phyloP scores from a whole-genome alignment of 495 filamentous ascomycete genomes.

The Mytilinidion resinicola region DNA sequence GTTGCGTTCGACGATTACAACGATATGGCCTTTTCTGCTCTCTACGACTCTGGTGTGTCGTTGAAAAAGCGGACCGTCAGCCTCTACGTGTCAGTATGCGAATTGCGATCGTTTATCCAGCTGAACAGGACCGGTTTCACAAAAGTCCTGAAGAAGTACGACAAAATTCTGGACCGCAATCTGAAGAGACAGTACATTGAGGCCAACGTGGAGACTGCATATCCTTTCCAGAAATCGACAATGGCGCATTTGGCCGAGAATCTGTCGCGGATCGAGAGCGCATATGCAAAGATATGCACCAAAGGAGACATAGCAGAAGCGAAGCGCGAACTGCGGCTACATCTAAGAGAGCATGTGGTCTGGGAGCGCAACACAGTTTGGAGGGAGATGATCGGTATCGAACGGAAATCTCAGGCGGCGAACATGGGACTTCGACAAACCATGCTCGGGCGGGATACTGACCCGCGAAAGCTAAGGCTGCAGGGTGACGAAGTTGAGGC shows the following conservation, averaged over 20 bases:
- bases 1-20: conserved; percentile 63
- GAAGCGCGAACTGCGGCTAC: conserved; percentile 76
- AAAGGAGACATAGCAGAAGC: conserved; percentile 68
- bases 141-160: conserved; percentile 97
- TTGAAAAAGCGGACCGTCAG: conserved; percentile 85
- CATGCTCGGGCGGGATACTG: conserved; percentile 67
- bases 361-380: conserved; percentile 99
- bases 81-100: conserved; percentile 88
- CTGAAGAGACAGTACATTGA: conserved; percentile 71
- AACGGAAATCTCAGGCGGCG: conserved; percentile 90
- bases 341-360: conserved; percentile 93
- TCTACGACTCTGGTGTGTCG: conserved; percentile 77
- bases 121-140: conserved; percentile 93
- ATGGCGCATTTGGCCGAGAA: conserved; percentile 62
- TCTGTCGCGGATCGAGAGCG: conserved; percentile 64
- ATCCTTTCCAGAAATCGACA: conserved; percentile 68
- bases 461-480: conserved; percentile 60
- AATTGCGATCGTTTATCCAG: conserved; percentile 91
- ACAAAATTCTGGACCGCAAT: conserved; percentile 84
- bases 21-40: conserved; percentile 59
- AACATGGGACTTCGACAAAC: conserved; percentile 76
- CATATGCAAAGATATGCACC: conserved; percentile 76
- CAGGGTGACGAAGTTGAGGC: conserved; percentile 72
- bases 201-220: conserved; percentile 60
- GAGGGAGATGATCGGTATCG: conserved; percentile 98